A percentile compares a stretch with the other conserved stretches of the same genome.
Conservation (phyloP, 768 basidiomycete genomes). For the Rhodotorula toruloides region DNA sequence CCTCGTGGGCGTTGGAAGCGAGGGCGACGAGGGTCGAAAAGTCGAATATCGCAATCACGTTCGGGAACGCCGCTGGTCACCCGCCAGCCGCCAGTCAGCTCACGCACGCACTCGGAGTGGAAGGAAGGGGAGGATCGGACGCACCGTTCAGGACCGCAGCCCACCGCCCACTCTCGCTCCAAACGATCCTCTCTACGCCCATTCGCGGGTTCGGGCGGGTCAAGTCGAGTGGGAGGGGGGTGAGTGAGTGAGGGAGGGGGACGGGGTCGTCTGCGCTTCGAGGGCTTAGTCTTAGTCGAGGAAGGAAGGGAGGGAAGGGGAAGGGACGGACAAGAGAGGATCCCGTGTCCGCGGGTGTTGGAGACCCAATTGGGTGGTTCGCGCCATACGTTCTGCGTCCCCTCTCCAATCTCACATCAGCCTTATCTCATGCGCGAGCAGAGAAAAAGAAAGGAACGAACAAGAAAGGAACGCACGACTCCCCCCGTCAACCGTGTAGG, state of each 20-base stretch:
- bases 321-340: slow-evolving; percentile 24
- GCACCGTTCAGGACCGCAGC: slow-evolving; percentile 16
- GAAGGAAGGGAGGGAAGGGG: background rate
- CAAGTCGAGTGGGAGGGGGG: background rate
- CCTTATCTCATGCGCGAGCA: background rate
- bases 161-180: slow-evolving; percentile 6
- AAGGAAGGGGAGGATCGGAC: background rate
- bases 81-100: no score
- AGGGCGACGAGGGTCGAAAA: no score
- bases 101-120: background rate
- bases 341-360: slow-evolving; percentile 25
- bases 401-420: background rate
- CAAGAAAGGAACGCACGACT: background rate
- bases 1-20: no score
- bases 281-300: background rate
- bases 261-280: slow-evolving; percentile 8
- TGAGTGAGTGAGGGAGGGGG: slow-evolving; percentile 1
- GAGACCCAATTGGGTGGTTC: slow-evolving; percentile 34
- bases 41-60: background rate
- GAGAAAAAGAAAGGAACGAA: background rate
- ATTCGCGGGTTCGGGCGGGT: slow-evolving; percentile 18
- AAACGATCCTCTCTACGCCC: slow-evolving; percentile 13
- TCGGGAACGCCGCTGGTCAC: background rate
- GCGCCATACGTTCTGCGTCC: slow-evolving; percentile 14
- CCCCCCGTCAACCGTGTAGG: slow-evolving; percentile 1